A percentile compares a stretch with the other conserved stretches of the same genome.
These are phyloP conservation scores for Posidonia australis DNA, from an alignment of 106 monocot species.

Conservation along the genomic window DNA sequence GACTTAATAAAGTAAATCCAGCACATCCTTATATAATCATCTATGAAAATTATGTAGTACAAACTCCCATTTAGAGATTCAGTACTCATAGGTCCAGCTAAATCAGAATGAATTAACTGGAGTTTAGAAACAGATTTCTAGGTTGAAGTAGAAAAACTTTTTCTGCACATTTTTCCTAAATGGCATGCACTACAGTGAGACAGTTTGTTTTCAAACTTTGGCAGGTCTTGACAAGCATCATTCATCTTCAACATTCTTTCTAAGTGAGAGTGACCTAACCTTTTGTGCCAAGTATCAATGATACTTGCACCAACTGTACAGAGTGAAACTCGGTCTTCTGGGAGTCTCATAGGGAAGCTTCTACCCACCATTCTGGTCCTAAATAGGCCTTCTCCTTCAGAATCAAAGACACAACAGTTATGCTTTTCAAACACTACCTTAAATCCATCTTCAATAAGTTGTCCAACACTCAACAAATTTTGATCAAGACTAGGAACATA, in stretches of 20 bases:
- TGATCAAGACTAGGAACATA: neutral
- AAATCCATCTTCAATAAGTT: neutral
- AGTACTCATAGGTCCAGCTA: neutral
- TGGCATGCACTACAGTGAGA: neutral
- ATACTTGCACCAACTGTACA: neutral
- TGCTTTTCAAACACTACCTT: neutral
- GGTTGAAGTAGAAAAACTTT: neutral
- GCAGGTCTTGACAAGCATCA: neutral
- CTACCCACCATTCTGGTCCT: neutral
- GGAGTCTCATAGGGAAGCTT: neutral
- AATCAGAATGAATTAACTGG: neutral
- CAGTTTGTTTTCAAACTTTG: neutral
- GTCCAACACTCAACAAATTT: too few species aligned
- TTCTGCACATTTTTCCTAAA: neutral
- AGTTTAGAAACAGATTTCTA: neutral
- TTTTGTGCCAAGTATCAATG: neutral
- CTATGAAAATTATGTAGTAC: neutral
- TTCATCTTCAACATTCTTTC: neutral
- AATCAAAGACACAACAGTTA: neutral
- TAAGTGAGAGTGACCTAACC: neutral
- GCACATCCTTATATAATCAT: neutral
- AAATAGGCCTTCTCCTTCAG: neutral
- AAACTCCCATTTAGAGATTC: neutral
- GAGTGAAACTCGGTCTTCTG: neutral
- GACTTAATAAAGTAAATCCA: too few species aligned